A percentile compares a stretch with the other conserved stretches of the same genome.
Conservation (phyloP, 2,329 filamentous ascomycete species). For the Xylaria sp. region DNA sequence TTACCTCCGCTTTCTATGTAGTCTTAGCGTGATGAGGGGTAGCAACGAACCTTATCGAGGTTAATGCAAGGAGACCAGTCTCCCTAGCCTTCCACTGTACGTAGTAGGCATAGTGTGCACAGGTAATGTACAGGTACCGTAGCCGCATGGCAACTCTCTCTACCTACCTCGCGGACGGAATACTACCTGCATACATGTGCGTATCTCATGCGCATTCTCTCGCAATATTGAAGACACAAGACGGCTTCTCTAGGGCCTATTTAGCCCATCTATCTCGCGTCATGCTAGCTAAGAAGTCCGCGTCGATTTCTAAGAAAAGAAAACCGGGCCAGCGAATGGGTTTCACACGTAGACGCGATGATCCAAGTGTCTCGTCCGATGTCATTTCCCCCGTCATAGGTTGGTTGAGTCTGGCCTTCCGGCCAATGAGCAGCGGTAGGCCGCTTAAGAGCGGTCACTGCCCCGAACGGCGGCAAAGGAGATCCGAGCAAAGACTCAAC, state of each 20-base stretch:
- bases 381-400: constrained; percentile 17
- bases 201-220: constrained; percentile 14
- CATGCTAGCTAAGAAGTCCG: constrained; percentile 17
- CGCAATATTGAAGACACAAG: constrained; percentile 13
- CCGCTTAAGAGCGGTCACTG: constrained; percentile 32
- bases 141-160: constrained; percentile 25
- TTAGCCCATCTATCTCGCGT: too few species aligned
- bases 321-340: constrained; percentile 15
- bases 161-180: too few species aligned
- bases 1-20: constrained; percentile 27
- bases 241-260: constrained; percentile 18
- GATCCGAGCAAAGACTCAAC: constrained; percentile 22
- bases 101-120: too few species aligned
- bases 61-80: constrained; percentile 23
- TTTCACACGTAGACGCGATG: constrained; percentile 27
- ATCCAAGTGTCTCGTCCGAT: constrained; percentile 26
- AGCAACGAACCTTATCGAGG: constrained; percentile 26
- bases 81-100: constrained; percentile 8
- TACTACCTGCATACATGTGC: too few species aligned
- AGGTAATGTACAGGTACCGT: constrained; percentile 13
- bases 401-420: constrained; percentile 8
- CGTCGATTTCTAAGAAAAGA: constrained; percentile 30
- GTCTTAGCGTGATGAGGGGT: constrained; percentile 28
- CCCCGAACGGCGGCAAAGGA: constrained; percentile 31
- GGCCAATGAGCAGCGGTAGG: constrained; percentile 29